A percentile compares a stretch with the other conserved stretches of the same genome.
These are phyloP conservation scores for Pseudomonodictys pantanalensis DNA, from an alignment of 495 filamentous ascomycete genomes.

Conservation along the genomic window DNA sequence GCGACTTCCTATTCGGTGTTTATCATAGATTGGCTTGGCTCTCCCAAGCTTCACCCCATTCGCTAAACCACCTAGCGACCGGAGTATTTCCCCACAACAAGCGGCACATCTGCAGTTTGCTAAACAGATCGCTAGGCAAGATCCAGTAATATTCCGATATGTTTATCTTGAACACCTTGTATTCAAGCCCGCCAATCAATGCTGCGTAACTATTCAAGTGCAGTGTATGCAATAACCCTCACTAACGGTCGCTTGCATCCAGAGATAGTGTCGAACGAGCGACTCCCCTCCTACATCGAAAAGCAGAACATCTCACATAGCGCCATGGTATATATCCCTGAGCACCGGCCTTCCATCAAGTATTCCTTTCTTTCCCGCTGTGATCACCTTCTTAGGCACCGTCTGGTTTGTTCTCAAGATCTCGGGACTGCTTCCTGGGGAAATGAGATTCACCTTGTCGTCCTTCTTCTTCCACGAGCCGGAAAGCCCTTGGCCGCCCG, in stretches of 20 bases:
- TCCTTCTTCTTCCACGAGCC: slow-evolving; percentile 1
- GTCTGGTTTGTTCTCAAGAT: slow-evolving; percentile 1
- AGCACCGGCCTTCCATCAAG: slow-evolving; percentile 49
- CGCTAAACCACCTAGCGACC: not conserved
- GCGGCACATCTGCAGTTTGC: no score
- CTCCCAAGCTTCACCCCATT: not conserved
- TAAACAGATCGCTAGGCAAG: no score
- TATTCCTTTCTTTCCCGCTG: slow-evolving; percentile 30
- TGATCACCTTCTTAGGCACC: slow-evolving; percentile 26
- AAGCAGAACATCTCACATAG: no score
- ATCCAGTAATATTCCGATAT: no score
- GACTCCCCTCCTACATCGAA: no score
- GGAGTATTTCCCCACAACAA: not conserved
- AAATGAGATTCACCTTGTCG: slow-evolving; percentile 1
- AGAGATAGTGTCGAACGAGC: no score
- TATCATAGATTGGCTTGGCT: not conserved
- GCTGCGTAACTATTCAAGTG: no score
- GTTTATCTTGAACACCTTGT: no score
- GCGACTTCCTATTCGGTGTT: not conserved
- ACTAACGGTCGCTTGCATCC: no score
- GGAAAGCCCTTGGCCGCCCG: not conserved
- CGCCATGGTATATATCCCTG: slow-evolving; percentile 55
- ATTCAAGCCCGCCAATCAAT: no score
- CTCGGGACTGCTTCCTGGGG: not conserved
- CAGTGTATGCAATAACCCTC: no score